Base-by-base conservation (phyloP, 768 basidiomycete genomes). In the Suillus subaureus region DNA sequence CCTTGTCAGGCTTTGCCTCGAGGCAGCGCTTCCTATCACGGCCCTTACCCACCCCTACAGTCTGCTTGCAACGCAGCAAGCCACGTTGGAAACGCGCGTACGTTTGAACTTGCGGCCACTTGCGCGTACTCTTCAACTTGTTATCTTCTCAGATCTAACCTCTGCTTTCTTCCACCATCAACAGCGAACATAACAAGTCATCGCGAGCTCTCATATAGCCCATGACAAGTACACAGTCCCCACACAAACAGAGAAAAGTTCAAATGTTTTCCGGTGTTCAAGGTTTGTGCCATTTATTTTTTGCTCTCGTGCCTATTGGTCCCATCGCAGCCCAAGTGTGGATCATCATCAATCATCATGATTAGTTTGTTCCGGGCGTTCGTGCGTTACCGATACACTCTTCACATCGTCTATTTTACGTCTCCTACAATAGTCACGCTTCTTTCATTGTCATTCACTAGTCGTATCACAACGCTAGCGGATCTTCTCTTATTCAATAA, bases 61-160 rank as follows among this genome's bases (percentile, higher is more conserved):
- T 72, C 74, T 75, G 71, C 74, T 75, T 73, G 75, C 79, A 77
- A 77, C 77, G 76, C 77, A 78, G 73, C 69, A 68, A 64, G 72
- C 79, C 87, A 89, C 88, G 88, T 88, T 89, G 87, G 81, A 86
- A 87, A 83, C 87, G 84, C 83, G 85, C 84, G 82, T 74, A 75
- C 71, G 67, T 68, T 55, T 43, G 52, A 43, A 67, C 67, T 26
- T 49, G 47, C 47, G 47, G 12, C n/a, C 4, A 12, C 45, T 23
- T 23, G 47, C 42, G 61, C 42, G 61, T 28, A 52, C 37, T 65
- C 65, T 71, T 55, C 54, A 55, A 21, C 54, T 55, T 21, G 69
- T 75, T 71, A 74, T 76, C 73, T 73, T 72, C 70, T 70, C 51
- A 68, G 68, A 72, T 78, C 71, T 77, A 68, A 69, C 75, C 67